Percentiles rank a stretch among this genome's conserved stretches.
Conservation (phyloP, 176 grass and related monocot species). For the Triticum timopheevii region DNA sequence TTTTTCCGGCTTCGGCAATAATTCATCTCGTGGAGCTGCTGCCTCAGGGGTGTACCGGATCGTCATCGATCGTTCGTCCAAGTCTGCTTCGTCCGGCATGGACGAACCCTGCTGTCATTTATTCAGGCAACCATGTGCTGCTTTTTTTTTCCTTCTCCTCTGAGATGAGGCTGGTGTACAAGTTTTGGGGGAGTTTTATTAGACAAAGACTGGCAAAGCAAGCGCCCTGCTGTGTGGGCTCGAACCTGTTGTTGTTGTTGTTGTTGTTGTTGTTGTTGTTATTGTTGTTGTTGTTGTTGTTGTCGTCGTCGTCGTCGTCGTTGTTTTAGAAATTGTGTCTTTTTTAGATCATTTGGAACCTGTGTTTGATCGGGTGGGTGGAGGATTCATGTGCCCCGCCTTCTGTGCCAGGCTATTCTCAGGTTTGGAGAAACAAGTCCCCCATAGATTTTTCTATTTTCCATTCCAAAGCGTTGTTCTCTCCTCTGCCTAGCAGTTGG, state of each 20-base stretch:
- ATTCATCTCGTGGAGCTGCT: constrained; percentile 12
- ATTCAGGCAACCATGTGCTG: constrained; percentile 14
- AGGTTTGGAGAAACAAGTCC: constrained; percentile 14
- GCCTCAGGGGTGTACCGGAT: not conserved
- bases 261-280: no score
- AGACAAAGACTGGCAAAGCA: constrained; percentile 24
- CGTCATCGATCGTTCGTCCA: not conserved
- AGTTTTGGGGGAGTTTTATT: constrained; percentile 35
- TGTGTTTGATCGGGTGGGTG: not conserved
- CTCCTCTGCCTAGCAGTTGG: no score
- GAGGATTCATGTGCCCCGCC: not conserved
- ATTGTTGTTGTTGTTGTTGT: not conserved
- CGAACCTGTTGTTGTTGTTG: not conserved
- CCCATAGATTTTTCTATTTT: no score
- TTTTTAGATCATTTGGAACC: not conserved
- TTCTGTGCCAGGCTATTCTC: not conserved
- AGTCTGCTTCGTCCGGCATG: constrained; percentile 3
- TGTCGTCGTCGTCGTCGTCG: not conserved
- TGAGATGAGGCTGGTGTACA: constrained; percentile 32
- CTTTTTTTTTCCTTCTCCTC: not conserved
- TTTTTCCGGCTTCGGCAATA: not conserved
- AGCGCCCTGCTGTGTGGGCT: not conserved
- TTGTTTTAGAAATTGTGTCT: not conserved
- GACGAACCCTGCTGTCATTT: not conserved
- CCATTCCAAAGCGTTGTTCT: no score